Evolutionary conservation across 192 early-diverging fungal genomes (phyloP), one percentile per base, ranked within the genome.

Genomic region (Coemansia sp.): DNA sequence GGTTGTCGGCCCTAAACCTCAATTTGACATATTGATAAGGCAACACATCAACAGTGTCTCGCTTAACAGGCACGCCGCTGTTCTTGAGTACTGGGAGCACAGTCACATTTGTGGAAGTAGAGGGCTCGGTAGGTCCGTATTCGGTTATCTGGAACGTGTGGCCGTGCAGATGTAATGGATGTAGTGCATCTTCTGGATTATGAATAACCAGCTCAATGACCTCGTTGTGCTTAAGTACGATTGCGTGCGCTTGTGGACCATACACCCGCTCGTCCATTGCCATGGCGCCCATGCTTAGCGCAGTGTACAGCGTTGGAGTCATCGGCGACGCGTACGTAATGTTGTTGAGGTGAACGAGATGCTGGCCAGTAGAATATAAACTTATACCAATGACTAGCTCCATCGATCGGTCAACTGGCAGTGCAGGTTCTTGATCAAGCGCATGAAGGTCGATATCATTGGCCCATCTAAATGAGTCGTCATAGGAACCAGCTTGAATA

Each of bases 111-210:
- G 13, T 57, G 31, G 54, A 84, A 85, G 7, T 39, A 3, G 70
- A 75, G 44, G 74, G 73, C 7, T 86, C 81, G 33, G 93, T 82
- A 60, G 68, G 73, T 14, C 78, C 78, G 8, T 66, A 73, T 50
- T 76, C 79, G 29, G 67, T 64, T 27, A 95, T 81, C 70, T 94
- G 91, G 87, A 96, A 96, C 5, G 67, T 65, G 62, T 94, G 91
- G 13, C 93, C 93, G 79, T 96, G 94, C 31, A 94, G 72, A 75
- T 96, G 93, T 74, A 93, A 74, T 50, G 87, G 68, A 39, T 96
- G 94, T 21, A 70, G 76, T 41, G 87, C 86, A 34, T 69, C 59
- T 64, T 90, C 89, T 19, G 84, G 61, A 70, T 95, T 96, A 70
- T 85, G 86, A 65, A 94, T 83, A 27, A 85, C 74, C 48, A 94